Evolutionary conservation across 768 basidiomycete species (phyloP), one percentile per base, ranked within the genome.

Genomic region (Strobilomyces confusus): DNA sequence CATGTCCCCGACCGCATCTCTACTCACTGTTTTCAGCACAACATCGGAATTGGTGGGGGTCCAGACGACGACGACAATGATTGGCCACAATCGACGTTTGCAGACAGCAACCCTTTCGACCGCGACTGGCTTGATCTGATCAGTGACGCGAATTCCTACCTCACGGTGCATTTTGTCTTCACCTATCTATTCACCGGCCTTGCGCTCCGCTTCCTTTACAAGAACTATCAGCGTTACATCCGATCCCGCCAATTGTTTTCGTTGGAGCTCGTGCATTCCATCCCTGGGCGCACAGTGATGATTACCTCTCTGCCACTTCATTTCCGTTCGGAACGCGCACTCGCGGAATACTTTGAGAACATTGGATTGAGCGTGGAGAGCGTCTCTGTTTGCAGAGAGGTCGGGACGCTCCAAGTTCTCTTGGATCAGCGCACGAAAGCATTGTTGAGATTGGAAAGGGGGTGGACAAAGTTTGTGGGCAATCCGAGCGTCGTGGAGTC

Each of bases 281-380:
- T 98, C 41, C 87, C 95, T 0, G 92, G 94, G 1, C 85, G 95
- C 22, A 98, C 97, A 0, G 89, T 98, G 26, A 80, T 98, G 72
- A 82, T 97, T 37, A 87, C 89, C 17, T 80, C 82, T 46, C 78
- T 98, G 4, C 97, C 97, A 0, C 72, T 73, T n/a, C 88, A 95
- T 58, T 77, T 98, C 2, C 86, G 86, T 59, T 84, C 86, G 9
- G 95, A 98, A 65, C 82, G 86, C 11, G 79, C 89, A 0, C 75
- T 98, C 17, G 92, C 93, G 0, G 91, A 93, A 58, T 97, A 97
- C 68, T 98, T 97, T 66, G 95, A 98, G 69, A 81, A 84, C 59
- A 84, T 98, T 82, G 80, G 80, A 9, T 73, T 95, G 58, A 80
- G 78, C 30, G 95, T 99, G 1, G 95, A 99, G 75, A 95, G 92